Evolutionary conservation across 768 basidiomycete species (phyloP).

Genomic region (Collybiopsis luxurians): DNA sequence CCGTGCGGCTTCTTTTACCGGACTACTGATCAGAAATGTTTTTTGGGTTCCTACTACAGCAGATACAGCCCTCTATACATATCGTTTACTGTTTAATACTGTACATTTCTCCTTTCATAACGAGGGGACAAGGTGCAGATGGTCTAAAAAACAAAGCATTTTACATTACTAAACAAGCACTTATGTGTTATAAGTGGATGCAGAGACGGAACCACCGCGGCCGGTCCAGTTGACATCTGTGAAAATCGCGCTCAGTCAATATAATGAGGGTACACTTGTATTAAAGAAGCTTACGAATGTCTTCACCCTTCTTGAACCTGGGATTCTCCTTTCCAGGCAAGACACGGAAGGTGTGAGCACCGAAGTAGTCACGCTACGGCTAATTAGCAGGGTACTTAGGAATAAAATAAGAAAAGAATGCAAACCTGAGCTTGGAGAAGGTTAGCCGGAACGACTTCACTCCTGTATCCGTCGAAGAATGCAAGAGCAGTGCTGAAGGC

Average conservation of each 20-base stretch:
- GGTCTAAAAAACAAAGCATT: not conserved
- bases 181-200: slow-evolving; percentile 74
- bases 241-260: slow-evolving; percentile 7
- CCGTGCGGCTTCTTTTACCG: too few relatives aligned
- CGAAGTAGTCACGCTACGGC: slow-evolving; percentile 92
- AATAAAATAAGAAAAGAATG: slow-evolving; percentile 6
- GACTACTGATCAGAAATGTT: too few relatives aligned
- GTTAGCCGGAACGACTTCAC: slow-evolving; percentile 91
- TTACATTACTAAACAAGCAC: not conserved
- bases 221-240: slow-evolving; percentile 99
- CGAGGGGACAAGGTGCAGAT: not conserved
- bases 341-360: slow-evolving; percentile 97
- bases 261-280: not conserved
- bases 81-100: not conserved
- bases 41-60: too few relatives aligned
- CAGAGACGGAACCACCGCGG: slow-evolving; percentile 92
- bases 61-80: not conserved
- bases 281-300: slow-evolving; percentile 70
- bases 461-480: slow-evolving; percentile 99
- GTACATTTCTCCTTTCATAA: slow-evolving; percentile 5
- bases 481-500: slow-evolving; percentile 98
- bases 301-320: slow-evolving; percentile 73
- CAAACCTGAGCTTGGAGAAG: slow-evolving; percentile 88
- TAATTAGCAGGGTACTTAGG: slow-evolving; percentile 7
- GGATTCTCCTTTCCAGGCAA: slow-evolving; percentile 89